Evolutionary conservation across 2,329 filamentous ascomycete species (phyloP).

Genomic region (Aspergillus ibericus): DNA sequence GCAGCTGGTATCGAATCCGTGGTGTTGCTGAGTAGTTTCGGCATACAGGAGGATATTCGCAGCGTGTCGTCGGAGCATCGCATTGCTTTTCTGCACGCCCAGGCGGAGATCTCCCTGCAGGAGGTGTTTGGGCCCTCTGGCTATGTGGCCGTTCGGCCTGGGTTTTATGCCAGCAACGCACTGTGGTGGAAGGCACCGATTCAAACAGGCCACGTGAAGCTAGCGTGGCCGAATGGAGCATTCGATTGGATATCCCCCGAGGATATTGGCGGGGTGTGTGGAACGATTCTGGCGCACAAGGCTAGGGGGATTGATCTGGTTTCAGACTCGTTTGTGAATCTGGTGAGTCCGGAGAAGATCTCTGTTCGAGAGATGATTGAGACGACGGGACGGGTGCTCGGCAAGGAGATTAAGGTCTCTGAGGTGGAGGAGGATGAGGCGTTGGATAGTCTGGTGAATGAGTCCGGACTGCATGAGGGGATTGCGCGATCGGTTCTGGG

Average conservation of each 20-base stretch:
- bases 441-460: neutral
- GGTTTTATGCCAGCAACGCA: slow-evolving; percentile 48
- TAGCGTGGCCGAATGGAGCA: slow-evolving; percentile 30
- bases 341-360: slow-evolving; percentile 10
- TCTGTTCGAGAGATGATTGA: slow-evolving; percentile 1
- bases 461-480: neutral
- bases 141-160: slow-evolving; percentile 47
- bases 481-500: neutral
- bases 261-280: slow-evolving; percentile 50
- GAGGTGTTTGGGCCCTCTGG: slow-evolving; percentile 41
- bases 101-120: slow-evolving; percentile 46
- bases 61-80: slow-evolving; percentile 28
- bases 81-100: slow-evolving; percentile 46
- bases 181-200: slow-evolving; percentile 30
- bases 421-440: neutral
- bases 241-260: slow-evolving; percentile 45
- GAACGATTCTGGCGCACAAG: slow-evolving; percentile 33
- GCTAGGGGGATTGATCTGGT: slow-evolving; percentile 26
- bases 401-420: neutral
- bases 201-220: slow-evolving; percentile 30
- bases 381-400: slow-evolving; percentile 3
- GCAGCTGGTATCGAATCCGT: slow-evolving; percentile 47
- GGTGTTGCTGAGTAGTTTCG: slow-evolving; percentile 50
- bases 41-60: slow-evolving; percentile 29
- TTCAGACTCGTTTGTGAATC: slow-evolving; percentile 2